phyloP scores from a whole-genome alignment of 108 stramenopile species.

The Craspedostauros australis region DNA sequence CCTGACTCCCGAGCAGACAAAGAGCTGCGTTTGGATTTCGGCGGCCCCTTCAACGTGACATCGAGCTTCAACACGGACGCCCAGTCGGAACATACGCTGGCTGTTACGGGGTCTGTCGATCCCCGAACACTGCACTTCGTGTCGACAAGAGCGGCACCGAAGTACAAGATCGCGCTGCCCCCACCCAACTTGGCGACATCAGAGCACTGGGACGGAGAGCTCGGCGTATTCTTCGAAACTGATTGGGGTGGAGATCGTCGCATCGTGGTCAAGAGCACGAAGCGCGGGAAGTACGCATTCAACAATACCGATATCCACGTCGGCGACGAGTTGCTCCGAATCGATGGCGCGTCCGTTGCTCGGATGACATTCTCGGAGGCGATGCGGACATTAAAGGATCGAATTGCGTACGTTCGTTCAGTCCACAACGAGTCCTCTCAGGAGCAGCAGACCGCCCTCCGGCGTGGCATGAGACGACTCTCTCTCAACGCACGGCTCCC shows the following conservation, averaged over 20 bases:
- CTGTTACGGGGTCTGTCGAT: conserved; percentile 48
- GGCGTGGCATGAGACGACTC: conserved; percentile 8
- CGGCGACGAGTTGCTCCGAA: conserved; percentile 84
- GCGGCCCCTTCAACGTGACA: conserved; percentile 55
- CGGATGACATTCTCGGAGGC: conserved; percentile 71
- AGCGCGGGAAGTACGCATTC: conserved; percentile 73
- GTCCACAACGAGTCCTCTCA: not conserved
- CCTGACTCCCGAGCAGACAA: conserved; percentile 80
- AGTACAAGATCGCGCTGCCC: conserved; percentile 73
- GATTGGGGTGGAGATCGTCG: conserved; percentile 76
- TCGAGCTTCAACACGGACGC: conserved; percentile 67
- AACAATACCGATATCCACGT: conserved; percentile 79
- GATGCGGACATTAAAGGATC: conserved; percentile 72
- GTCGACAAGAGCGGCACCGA: conserved; percentile 62
- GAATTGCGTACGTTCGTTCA: conserved; percentile 17
- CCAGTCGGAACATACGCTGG: conserved; percentile 55
- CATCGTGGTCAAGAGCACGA: conserved; percentile 87
- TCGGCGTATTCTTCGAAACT: conserved; percentile 94
- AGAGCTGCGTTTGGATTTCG: conserved; percentile 65
- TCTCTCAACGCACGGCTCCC: conserved; percentile 10
- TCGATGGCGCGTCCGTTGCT: conserved; percentile 68
- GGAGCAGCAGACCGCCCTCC: not conserved
- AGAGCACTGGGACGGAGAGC: conserved; percentile 62
- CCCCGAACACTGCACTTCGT: conserved; percentile 60
- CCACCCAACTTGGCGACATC: conserved; percentile 29